phyloP scores from a whole-genome alignment of 2,329 filamentous ascomycete species.

The Pestalotiopsis sp. region DNA sequence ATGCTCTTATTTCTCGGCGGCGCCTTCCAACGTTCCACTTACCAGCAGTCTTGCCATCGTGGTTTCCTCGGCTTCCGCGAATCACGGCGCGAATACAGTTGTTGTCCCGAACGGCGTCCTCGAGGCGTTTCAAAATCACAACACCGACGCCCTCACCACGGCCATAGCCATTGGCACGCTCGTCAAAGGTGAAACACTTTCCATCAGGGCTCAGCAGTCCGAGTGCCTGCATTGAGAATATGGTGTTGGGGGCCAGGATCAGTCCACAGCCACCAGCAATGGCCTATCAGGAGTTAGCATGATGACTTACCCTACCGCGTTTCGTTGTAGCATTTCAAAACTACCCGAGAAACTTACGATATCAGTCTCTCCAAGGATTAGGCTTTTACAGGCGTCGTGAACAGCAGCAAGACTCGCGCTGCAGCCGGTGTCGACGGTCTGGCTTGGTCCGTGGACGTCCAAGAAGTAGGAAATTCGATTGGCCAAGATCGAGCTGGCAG shows the following conservation, averaged over 20 bases:
- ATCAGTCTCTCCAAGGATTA: conserved; percentile 35
- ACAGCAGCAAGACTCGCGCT: conserved; percentile 45
- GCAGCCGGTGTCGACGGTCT: conserved; percentile 50
- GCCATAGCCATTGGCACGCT: conserved; percentile 64
- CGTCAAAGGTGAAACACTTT: conserved; percentile 57
- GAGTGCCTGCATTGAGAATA: conserved; percentile 58
- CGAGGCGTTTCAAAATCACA: conserved; percentile 61
- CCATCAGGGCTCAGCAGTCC: conserved; percentile 56
- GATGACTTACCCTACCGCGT: too few relatives aligned
- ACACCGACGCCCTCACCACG: conserved; percentile 64
- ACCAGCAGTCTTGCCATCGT: conserved; percentile 61
- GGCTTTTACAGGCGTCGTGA: conserved; percentile 40
- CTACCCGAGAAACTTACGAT: conserved; percentile 18
- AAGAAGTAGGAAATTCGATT: conserved; percentile 45
- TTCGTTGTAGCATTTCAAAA: background rate
- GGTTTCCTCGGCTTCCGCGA: conserved; percentile 54
- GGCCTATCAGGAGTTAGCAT: conserved; percentile 27
- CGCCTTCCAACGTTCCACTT: background rate
- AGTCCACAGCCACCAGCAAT: conserved; percentile 55
- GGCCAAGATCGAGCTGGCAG: conserved; percentile 35
- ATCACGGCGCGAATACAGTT: conserved; percentile 61
- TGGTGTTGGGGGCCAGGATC: conserved; percentile 57
- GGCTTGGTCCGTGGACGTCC: conserved; percentile 40
- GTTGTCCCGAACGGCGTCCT: conserved; percentile 59
- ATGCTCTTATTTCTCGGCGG: background rate